Evolutionary conservation across 768 basidiomycete genomes (phyloP), one percentile per base, ranked within the genome.

Genomic region (Mycena galericulata): DNA sequence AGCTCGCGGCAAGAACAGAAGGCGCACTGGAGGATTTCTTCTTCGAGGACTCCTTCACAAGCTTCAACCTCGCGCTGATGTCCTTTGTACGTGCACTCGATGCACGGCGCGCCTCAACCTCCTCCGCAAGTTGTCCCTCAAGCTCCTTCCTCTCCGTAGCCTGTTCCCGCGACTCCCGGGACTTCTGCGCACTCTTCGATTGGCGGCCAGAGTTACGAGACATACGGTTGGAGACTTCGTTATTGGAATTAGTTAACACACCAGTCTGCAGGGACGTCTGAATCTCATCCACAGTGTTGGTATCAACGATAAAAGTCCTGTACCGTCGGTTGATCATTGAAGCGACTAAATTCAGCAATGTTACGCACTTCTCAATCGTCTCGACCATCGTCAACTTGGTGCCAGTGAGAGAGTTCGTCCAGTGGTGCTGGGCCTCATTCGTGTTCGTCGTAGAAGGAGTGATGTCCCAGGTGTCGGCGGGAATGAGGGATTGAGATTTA

Each of bases 361-460:
- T 49, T 20, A 40, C 27, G 32, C 15, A 46, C 60, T n/a, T 56
- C 20, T 51, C 67, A n/a, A 76, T 65, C 1, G 65, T 74, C 24
- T 76, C 75, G 14, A 76, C 65, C 12, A 67, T 54, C 4, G 73
- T 53, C 20, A 73, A 59, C n/a, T 63, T 66, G 17, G 62, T 75
- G 5, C 74, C 73, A 4, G 71, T 75, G 14, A 62, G 65, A 10
- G 49, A 46, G 30, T 76, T 75, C 0, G 75, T 75, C 67, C 68
- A 74, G 27, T 72, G 68, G 43, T 76, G 75, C 51, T 75, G 74
- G 4, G 66, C 40, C 50, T 75, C 70, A 9, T 70, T 72, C 14
- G 72, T 63, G 53, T 76, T 76, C 0, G 75, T 75, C 36, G 74
- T 75, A 1, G 74, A 57, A 0, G 69, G 72, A 5, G 72, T 76